Base-by-base conservation (phyloP, 176 grass and related monocot genomes). In the Rhipidocladum racemiflorum region DNA sequence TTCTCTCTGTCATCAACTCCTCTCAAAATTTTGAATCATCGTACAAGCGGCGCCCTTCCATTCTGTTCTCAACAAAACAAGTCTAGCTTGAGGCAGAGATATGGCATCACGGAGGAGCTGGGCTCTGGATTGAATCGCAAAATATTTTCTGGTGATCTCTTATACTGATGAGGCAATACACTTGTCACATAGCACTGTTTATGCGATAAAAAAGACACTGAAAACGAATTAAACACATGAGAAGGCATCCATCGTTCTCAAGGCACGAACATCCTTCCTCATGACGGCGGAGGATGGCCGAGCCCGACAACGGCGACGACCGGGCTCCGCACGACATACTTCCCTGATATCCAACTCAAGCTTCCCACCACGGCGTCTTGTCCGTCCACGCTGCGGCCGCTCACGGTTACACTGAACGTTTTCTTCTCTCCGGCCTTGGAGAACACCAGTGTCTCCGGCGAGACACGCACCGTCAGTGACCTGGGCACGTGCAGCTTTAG, bases 371-470 rank as follows among this genome's bases (percentile, higher is more conserved):
- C 2, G 9, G 2, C 13, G 4, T 3, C 1, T 55, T 9, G 4
- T 36, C 9, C 63, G 16, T 16, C n/a, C 0, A 3, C 16, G 11
- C 16, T 18, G 3, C 51, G 62, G 71, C 85, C 12, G 65, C 72
- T 73, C n/a, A 82, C 56, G 3, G 75, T 72, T 4, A 91, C 61
- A 15, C 65, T 69, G 64, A 91, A 91, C 13, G 55, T 65, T 53
- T n/a, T 63, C 45, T 49, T 68, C 77, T 87, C 76, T 4, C 69
- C 23, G 1, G 9, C 17, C 69, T 51, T 76, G 14, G 30, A 14
- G 66, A 91, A 87, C 32, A 36, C 68, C 8, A 87, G 81, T 9
- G 35, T 69, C 14, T 57, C 65, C 16, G 78, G 76, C 4, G 60
- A 67, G 18, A 91, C 81, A 3, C 9, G 14, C 65, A 82, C 61